Percentiles rank a stretch among this genome's conserved stretches.
These are phyloP conservation scores for Suillus decipiens DNA, from an alignment of 768 basidiomycete genomes.

Conservation along the genomic window DNA sequence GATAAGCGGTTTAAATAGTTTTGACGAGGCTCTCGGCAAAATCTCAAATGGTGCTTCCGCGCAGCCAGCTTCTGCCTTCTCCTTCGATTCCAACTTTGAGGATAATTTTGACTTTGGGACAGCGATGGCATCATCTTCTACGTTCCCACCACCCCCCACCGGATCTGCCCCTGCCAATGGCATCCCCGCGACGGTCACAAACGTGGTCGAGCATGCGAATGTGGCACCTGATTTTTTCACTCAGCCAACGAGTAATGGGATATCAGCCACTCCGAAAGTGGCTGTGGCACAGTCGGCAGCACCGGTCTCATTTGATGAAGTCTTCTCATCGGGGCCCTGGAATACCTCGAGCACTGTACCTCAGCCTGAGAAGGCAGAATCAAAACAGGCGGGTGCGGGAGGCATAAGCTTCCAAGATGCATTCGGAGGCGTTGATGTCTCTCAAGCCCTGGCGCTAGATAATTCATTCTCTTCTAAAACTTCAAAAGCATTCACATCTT, in stretches of 20 bases:
- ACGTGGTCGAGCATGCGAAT: constrained; percentile 12
- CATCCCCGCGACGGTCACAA: constrained; percentile 15
- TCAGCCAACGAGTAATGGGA: constrained; percentile 17
- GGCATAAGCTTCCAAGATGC: constrained; percentile 55
- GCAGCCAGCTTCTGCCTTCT: constrained; percentile 41
- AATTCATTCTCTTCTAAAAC: constrained; percentile 38
- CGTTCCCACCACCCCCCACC: constrained; percentile 30
- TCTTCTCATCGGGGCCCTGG: constrained; percentile 39
- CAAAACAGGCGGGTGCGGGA: constrained; percentile 14
- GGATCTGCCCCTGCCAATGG: constrained; percentile 28
- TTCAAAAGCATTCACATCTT: constrained; percentile 31
- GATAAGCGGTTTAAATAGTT: constrained; percentile 49
- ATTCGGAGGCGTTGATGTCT: constrained; percentile 47
- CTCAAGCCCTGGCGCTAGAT: constrained; percentile 43
- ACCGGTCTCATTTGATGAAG: constrained; percentile 47
- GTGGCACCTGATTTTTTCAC: constrained; percentile 16
- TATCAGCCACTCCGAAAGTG: constrained; percentile 16
- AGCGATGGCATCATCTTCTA: constrained; percentile 36
- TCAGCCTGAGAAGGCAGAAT: constrained; percentile 19
- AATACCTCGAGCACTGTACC: constrained; percentile 9
- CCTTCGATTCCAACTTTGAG: constrained; percentile 67
- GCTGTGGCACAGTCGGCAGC: constrained; percentile 17
- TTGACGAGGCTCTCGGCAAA: constrained; percentile 75
- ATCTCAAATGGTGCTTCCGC: constrained; percentile 42
- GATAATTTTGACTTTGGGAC: constrained; percentile 65